Evolutionary conservation across 1,284 basidiomycete species (phyloP), one percentile per base, ranked within the genome.

Genomic region (Apiotrichum laibachii): DNA sequence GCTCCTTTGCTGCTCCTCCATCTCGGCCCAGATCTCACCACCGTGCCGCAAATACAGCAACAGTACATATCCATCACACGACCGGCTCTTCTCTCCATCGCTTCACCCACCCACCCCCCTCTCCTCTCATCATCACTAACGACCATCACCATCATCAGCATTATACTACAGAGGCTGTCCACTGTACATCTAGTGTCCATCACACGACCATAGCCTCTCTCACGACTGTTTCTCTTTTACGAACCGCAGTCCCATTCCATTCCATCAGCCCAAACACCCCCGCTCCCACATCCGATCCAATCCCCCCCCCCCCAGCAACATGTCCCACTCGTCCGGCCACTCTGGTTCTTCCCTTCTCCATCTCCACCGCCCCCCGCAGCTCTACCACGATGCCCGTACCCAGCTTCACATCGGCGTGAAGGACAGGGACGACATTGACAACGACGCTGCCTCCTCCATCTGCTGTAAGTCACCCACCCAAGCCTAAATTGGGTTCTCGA

Each of bases 271-370:
- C 31, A 26, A 4, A 13, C 12, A 13, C 45, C 19, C 21, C 8
- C 22, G 10, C 15, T 48, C 26, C 33, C 26, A 11, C 22, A 3
- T 33, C 33, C n/a, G 15, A 5, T 11, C 49, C 7, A 26, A 12
- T 18, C 19, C 37, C 34, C 21, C 34, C 15, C 21, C 37, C 9
- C 5, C 49, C 2, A 12, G 2, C 5, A 50, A 63, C 5, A 61
- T 60, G 60, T 69, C 72, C 19, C 64, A 51, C 16, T 31, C 44
- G 4, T 50, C 66, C 22, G 37, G 57, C 15, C 64, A 66, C 5
- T 65, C 71, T 6, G 59, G 67, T 50, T 69, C 71, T 3, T 76
- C 74, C 37, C 66, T 76, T 13, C 64, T 76, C 44, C 72, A 73
- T 19, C 62, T 67, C 22, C 61, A 70, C 53, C 66, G 74, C 12